phyloP scores from a whole-genome alignment of 2,329 filamentous ascomycete species.

The Pezicula neosporulosa region DNA sequence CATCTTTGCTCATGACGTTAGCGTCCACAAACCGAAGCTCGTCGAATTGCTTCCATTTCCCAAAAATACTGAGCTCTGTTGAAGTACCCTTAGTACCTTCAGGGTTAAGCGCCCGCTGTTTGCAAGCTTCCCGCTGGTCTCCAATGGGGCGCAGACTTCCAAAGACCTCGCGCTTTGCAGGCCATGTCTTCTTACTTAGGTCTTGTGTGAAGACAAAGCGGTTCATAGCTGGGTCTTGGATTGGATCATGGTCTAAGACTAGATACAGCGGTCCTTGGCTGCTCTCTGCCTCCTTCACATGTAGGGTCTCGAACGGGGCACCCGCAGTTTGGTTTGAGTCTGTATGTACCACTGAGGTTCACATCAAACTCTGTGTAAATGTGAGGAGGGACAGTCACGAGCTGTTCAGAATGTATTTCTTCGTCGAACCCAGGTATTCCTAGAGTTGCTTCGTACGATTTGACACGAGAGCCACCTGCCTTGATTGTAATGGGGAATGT shows the following conservation, averaged over 20 bases:
- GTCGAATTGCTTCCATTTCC: too few species aligned
- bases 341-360: slow-evolving; percentile 47
- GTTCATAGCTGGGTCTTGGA: slow-evolving; percentile 43
- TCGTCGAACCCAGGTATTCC: slow-evolving; percentile 11
- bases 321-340: slow-evolving; percentile 53
- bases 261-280: slow-evolving; percentile 40
- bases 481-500: slow-evolving; percentile 31
- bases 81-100: too few species aligned
- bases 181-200: slow-evolving; percentile 29
- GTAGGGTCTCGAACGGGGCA: slow-evolving; percentile 50
- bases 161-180: slow-evolving; percentile 20
- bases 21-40: too few species aligned
- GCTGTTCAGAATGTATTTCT: slow-evolving; percentile 37
- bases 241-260: slow-evolving; percentile 50
- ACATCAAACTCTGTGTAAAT: slow-evolving; percentile 25
- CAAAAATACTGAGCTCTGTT: too few species aligned
- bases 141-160: slow-evolving; percentile 37
- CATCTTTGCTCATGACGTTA: too few species aligned
- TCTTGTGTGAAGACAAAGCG: slow-evolving; percentile 53
- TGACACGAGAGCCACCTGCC: slow-evolving; percentile 25
- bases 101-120: slow-evolving; percentile 23
- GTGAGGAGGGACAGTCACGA: slow-evolving; percentile 31
- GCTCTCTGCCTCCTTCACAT: slow-evolving; percentile 25
- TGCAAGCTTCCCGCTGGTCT: slow-evolving; percentile 40
- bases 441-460: slow-evolving; percentile 14